These are phyloP conservation scores for Westerdykella sp. DNA, from an alignment of 2,329 filamentous ascomycete species.

Conservation along the genomic window DNA sequence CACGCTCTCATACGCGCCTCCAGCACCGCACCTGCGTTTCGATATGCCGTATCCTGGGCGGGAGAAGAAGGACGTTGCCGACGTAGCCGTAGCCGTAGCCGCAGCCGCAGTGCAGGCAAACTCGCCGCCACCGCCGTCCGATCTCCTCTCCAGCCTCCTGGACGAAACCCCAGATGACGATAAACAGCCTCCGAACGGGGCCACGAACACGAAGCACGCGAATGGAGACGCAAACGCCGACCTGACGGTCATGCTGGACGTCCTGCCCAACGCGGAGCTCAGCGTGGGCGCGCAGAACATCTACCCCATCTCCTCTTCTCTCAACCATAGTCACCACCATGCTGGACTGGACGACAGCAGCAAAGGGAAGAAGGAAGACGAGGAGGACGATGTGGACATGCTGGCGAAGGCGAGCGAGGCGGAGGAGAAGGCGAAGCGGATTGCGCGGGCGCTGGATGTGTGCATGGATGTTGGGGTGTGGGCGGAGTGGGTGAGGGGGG, in stretches of 20 bases:
- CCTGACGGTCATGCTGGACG: slow-evolving; percentile 50
- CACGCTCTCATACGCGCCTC: slow-evolving; percentile 28
- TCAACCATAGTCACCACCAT: neutral
- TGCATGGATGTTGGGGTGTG: slow-evolving; percentile 47
- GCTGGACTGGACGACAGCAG: slow-evolving; percentile 2
- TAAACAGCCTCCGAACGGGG: neutral
- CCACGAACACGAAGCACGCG: slow-evolving; percentile 17
- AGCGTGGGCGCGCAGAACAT: slow-evolving; percentile 55
- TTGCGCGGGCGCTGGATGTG: slow-evolving; percentile 43
- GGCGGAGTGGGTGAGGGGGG: slow-evolving; percentile 44
- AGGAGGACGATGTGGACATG: slow-evolving; percentile 4
- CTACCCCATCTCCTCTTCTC: slow-evolving; percentile 5
- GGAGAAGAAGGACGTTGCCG: neutral
- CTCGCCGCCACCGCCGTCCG: neutral
- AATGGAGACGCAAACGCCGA: slow-evolving; percentile 38
- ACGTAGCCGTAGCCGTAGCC: neutral
- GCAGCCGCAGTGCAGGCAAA: no score
- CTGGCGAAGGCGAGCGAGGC: no score
- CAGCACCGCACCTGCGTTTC: slow-evolving; percentile 25
- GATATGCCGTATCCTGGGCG: slow-evolving; percentile 23
- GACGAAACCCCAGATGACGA: neutral
- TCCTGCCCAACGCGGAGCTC: slow-evolving; percentile 55
- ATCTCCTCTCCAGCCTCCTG: slow-evolving; percentile 6
- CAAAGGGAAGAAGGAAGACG: neutral
- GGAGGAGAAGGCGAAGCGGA: slow-evolving; percentile 21